Percentiles rank a stretch among this genome's conserved stretches.
Evolutionary conservation across 768 basidiomycete species (phyloP).

Genomic region (Clitopilus hobsonii): DNA sequence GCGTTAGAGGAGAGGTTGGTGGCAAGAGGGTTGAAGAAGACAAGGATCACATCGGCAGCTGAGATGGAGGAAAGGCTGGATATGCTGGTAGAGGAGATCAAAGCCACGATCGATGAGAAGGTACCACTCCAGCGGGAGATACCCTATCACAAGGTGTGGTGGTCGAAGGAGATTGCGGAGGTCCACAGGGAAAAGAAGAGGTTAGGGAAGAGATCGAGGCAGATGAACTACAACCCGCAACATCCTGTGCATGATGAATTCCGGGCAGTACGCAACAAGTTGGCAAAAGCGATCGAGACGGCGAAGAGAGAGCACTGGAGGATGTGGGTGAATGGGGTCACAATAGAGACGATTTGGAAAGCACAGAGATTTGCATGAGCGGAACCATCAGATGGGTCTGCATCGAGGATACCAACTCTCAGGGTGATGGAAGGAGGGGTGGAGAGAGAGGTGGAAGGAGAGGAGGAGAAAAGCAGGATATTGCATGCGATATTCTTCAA

Average conservation of each 20-base stretch:
- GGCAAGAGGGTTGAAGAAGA: neutral
- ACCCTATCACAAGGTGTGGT: slow-evolving; percentile 27
- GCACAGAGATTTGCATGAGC: slow-evolving; percentile 17
- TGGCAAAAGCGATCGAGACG: slow-evolving; percentile 8
- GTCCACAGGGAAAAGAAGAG: slow-evolving; percentile 11
- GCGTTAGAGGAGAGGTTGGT: slow-evolving; percentile 8
- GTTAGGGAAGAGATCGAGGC: slow-evolving; percentile 6
- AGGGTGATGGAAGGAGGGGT: too few relatives aligned
- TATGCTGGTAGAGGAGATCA: slow-evolving; percentile 10
- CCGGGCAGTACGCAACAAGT: slow-evolving; percentile 8
- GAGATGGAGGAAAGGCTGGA: slow-evolving; percentile 4
- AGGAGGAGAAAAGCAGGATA: too few relatives aligned
- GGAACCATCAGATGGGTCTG: slow-evolving; percentile 25
- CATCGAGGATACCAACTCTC: slow-evolving; percentile 1
- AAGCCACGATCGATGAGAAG: slow-evolving; percentile 9
- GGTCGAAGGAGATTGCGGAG: slow-evolving; percentile 20
- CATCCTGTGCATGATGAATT: slow-evolving; percentile 20
- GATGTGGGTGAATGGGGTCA: neutral
- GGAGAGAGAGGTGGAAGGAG: too few relatives aligned
- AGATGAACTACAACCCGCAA: slow-evolving; percentile 1
- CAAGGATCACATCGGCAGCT: neutral
- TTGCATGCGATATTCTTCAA: too few relatives aligned
- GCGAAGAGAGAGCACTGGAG: slow-evolving; percentile 22
- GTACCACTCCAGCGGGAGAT: slow-evolving; percentile 14
- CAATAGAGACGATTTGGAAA: slow-evolving; percentile 9